Percentiles rank a stretch among this genome's conserved stretches.
These are phyloP conservation scores for Penicillium sp. DNA, from an alignment of 2,329 filamentous ascomycete genomes.

Conservation along the genomic window DNA sequence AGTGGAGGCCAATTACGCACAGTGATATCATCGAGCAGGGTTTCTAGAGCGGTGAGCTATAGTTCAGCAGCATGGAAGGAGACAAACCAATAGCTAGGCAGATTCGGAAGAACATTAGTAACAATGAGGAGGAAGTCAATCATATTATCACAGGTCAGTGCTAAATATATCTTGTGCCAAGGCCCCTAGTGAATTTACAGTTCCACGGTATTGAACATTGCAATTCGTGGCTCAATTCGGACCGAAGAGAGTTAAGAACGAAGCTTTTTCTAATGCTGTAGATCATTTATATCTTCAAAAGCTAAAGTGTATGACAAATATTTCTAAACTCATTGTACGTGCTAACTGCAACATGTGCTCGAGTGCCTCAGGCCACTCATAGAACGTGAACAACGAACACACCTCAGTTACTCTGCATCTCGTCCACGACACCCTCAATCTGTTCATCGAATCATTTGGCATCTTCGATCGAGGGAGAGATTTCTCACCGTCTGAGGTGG, in stretches of 20 bases:
- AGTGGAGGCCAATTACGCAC: conserved; percentile 1
- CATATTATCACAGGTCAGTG: background rate
- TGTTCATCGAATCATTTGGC: background rate
- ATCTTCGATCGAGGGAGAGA: background rate
- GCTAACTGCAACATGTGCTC: background rate
- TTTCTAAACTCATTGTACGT: background rate
- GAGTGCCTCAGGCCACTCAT: background rate
- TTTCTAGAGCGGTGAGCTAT: background rate
- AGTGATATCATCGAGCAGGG: conserved; percentile 1
- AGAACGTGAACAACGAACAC: background rate
- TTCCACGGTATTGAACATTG: background rate
- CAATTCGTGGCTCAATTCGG: background rate
- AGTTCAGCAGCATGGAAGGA: background rate
- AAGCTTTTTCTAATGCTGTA: no score
- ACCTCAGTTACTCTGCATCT: no score
- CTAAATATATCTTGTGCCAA: background rate
- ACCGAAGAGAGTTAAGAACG: background rate
- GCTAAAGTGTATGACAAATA: background rate
- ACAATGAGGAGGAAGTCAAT: background rate
- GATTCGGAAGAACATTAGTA: background rate
- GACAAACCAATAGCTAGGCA: no score
- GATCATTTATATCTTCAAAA: no score
- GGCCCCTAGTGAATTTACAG: background rate
- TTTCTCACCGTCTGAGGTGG: background rate
- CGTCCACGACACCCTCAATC: background rate